These are phyloP conservation scores for Maudiozyma bulderi DNA, from an alignment of 805 yeast species.

Conservation along the genomic window DNA sequence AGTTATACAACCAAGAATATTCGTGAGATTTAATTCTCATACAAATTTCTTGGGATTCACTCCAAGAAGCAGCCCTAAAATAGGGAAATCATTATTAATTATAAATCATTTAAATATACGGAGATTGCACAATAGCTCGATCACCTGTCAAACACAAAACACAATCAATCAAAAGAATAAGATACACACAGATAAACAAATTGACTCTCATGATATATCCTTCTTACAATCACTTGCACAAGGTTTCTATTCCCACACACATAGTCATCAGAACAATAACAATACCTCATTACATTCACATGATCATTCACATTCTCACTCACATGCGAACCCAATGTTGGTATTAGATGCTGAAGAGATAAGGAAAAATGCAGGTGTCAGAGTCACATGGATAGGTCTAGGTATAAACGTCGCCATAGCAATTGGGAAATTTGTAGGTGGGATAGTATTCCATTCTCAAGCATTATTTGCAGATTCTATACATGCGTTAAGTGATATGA, in stretches of 20 bases:
- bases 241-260: constrained; percentile 7
- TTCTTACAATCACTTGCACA: constrained; percentile 4
- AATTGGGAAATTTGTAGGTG: constrained; percentile 74
- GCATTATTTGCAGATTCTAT: constrained; percentile 90
- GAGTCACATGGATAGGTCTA: constrained; percentile 86
- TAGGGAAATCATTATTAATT: no score
- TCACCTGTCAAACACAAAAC: no score
- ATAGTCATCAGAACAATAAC: constrained; percentile 1
- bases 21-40: no score
- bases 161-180: no score
- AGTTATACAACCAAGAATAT: no score
- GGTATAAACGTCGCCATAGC: constrained; percentile 78
- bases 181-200: no score
- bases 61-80: no score
- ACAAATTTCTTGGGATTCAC: no score
- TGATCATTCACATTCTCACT: constrained; percentile 15
- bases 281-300: constrained; percentile 1
- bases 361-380: constrained; percentile 67
- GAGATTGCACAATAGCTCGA: no score
- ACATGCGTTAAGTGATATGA: constrained; percentile 82
- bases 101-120: no score
- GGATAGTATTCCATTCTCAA: constrained; percentile 85
- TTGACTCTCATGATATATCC: not conserved
- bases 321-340: constrained; percentile 23
- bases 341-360: constrained; percentile 36